These are phyloP conservation scores for Epichloe sibirici DNA, from an alignment of 2,329 filamentous ascomycete genomes.

Conservation along the genomic window DNA sequence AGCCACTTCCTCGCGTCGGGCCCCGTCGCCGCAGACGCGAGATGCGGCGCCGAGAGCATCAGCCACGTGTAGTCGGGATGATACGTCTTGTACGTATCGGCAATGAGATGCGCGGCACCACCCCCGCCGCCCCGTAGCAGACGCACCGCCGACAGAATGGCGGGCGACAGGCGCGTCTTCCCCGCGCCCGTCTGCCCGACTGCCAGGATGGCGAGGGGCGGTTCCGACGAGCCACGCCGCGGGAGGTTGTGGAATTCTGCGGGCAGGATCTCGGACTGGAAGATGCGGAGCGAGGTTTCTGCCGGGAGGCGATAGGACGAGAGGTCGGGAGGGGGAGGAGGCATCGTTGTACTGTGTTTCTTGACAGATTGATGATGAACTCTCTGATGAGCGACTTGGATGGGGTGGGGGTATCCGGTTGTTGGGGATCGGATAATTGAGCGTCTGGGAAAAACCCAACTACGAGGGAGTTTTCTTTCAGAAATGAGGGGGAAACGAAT, in stretches of 20 bases:
- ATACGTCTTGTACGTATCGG: conserved; percentile 37
- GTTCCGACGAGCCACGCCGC: conserved; percentile 4
- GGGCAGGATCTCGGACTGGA: conserved; percentile 20
- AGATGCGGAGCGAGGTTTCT: conserved; percentile 19
- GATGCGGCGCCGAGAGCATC: conserved; percentile 16
- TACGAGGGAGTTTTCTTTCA: too few species aligned
- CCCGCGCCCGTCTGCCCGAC: conserved; percentile 38
- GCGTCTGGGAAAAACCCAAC: too few species aligned
- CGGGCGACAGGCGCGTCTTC: conserved; percentile 32
- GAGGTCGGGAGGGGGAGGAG: conserved; percentile 16
- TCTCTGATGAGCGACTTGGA: too few species aligned
- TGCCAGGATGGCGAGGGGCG: conserved; percentile 29
- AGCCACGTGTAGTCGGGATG: conserved; percentile 29
- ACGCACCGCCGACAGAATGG: conserved; percentile 22
- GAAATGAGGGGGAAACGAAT: not conserved
- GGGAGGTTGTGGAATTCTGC: conserved; percentile 18
- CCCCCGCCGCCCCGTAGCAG: not conserved
- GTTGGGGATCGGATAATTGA: too few species aligned
- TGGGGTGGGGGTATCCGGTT: too few species aligned
- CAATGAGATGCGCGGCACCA: conserved; percentile 29
- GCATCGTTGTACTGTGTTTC: not conserved
- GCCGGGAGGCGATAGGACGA: conserved; percentile 21
- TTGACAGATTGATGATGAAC: too few species aligned
- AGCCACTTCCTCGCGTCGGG: conserved; percentile 34
- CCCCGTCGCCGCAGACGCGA: conserved; percentile 27